A percentile compares a stretch with the other conserved stretches of the same genome.
phyloP scores from a whole-genome alignment of 257 asterid genomes.

The Plantago elongata region DNA sequence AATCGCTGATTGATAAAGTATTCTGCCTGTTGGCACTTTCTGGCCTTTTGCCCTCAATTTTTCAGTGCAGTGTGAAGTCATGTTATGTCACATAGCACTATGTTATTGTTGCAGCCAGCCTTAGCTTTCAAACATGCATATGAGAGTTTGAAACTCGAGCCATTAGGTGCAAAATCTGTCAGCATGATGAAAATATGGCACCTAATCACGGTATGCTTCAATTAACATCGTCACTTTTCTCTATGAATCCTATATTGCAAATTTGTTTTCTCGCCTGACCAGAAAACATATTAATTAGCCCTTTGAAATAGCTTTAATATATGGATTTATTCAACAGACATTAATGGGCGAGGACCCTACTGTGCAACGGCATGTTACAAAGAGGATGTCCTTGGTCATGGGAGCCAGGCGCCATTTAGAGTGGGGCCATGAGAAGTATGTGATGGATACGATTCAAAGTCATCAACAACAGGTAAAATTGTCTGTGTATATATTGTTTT shows the following conservation, averaged over 20 bases:
- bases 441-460: slow-evolving; percentile 84
- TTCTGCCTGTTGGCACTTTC: slow-evolving; percentile 3
- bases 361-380: slow-evolving; percentile 43
- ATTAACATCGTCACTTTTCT: slow-evolving; percentile 12
- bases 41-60: not conserved
- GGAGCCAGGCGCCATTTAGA: slow-evolving; percentile 95
- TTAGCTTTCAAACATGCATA: slow-evolving; percentile 74
- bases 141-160: slow-evolving; percentile 66
- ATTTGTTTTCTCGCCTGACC: slow-evolving; percentile 12
- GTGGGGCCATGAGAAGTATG: slow-evolving; percentile 91
- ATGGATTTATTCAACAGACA: slow-evolving; percentile 41
- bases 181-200: slow-evolving; percentile 95
- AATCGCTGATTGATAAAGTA: slow-evolving; percentile 1
- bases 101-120: slow-evolving; percentile 65
- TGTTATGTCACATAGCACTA: slow-evolving; percentile 13
- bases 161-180: slow-evolving; percentile 83
- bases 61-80: slow-evolving; percentile 12
- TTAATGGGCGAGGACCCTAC: slow-evolving; percentile 69
- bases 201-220: slow-evolving; percentile 60
- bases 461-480: slow-evolving; percentile 84
- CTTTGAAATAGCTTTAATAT: not conserved
- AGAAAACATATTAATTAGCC: too few species aligned
- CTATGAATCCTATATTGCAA: slow-evolving; percentile 7
- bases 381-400: slow-evolving; percentile 68
- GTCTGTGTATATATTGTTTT: not conserved